Base-by-base conservation (phyloP, 805 yeast species). In the Phaffomyces thermotolerans region DNA sequence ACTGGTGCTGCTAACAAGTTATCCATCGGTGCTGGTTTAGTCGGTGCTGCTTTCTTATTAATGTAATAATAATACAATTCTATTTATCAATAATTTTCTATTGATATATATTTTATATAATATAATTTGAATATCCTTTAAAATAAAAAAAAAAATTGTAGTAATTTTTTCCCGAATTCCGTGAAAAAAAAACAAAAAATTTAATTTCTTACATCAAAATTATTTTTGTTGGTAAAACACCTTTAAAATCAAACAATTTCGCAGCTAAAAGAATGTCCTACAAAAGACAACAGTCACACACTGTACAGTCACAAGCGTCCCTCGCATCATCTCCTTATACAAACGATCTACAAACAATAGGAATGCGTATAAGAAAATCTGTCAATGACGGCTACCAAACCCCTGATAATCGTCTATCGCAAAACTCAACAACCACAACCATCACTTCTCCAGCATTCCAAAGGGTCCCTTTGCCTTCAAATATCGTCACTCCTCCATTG, bases 311-410 rank as follows among this genome's bases (percentile, higher is more conserved):
- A 53, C 29, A 29, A 51, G 47, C 40, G 52, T 45, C 7, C 54
- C 37, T 34, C 59, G 57, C 54, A 64, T 63, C 60, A 57, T 34
- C 56, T 60, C 13, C 68, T 60, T 36, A 60, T 46, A 66, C 63
- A 48, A 52, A 54, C 39, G 58, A 66, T 23, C 67, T 82, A 22
- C 71, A 78, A 34, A 72, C 80, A 1, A 56, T 82, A 6, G 89
- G 88, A 0, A 82, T 81, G 87, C 70, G 87, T 49, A 76, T 84
- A 46, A 72, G 91, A 54, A 79, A 81, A 52, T 70, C 83, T 3
- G 77, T 83, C 4, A 68, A 75, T 30, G 79, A 79, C 36, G 89
- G 89, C 1, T 80, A 81, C 57, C 58, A 62, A 47, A 47, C 50
- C 8, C 46, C 52, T 20, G 53, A 51, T 25, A 50, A 45, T 3